Evolutionary conservation across 2,329 filamentous ascomycete genomes (phyloP).

Genomic region (Colletotrichum abscissum): DNA sequence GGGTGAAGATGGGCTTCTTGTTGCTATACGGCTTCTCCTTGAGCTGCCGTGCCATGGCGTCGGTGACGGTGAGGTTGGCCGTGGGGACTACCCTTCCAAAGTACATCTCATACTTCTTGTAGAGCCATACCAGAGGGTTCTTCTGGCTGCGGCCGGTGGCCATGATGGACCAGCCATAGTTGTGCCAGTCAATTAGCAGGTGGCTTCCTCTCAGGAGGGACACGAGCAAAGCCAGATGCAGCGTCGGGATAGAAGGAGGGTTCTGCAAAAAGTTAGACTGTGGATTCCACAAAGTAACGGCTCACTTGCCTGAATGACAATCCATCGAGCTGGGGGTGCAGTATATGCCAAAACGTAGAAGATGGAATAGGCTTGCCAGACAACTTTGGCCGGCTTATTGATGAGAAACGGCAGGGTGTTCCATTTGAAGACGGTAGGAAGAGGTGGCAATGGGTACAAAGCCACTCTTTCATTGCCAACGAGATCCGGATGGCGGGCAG

Average conservation of each 20-base stretch:
- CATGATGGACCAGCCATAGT: slow-evolving; percentile 96
- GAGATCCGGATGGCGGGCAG: slow-evolving; percentile 83
- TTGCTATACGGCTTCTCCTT: slow-evolving; percentile 72
- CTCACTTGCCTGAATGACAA: slow-evolving; percentile 77
- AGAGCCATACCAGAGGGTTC: slow-evolving; percentile 82
- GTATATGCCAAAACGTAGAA: slow-evolving; percentile 79
- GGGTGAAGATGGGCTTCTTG: slow-evolving; percentile 71
- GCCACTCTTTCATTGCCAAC: slow-evolving; percentile 74
- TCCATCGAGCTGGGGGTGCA: slow-evolving; percentile 81
- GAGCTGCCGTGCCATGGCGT: slow-evolving; percentile 86
- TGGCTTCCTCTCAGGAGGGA: slow-evolving; percentile 82
- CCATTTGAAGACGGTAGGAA: slow-evolving; percentile 75
- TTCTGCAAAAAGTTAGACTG: slow-evolving; percentile 66
- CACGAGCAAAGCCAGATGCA: slow-evolving; percentile 78
- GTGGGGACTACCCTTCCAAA: slow-evolving; percentile 75
- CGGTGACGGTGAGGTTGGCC: slow-evolving; percentile 87
- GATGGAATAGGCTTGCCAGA: slow-evolving; percentile 82
- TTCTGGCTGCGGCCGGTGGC: slow-evolving; percentile 65
- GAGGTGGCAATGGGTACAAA: slow-evolving; percentile 75
- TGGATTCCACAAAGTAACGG: not conserved
- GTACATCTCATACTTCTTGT: slow-evolving; percentile 80
- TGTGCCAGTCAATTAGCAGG: slow-evolving; percentile 97
- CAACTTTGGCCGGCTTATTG: slow-evolving; percentile 83
- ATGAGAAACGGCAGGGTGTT: slow-evolving; percentile 81
- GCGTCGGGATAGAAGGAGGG: slow-evolving; percentile 92